These are phyloP conservation scores for Populus deltoides DNA, from an alignment of 345 rosid genomes.

Conservation along the genomic window DNA sequence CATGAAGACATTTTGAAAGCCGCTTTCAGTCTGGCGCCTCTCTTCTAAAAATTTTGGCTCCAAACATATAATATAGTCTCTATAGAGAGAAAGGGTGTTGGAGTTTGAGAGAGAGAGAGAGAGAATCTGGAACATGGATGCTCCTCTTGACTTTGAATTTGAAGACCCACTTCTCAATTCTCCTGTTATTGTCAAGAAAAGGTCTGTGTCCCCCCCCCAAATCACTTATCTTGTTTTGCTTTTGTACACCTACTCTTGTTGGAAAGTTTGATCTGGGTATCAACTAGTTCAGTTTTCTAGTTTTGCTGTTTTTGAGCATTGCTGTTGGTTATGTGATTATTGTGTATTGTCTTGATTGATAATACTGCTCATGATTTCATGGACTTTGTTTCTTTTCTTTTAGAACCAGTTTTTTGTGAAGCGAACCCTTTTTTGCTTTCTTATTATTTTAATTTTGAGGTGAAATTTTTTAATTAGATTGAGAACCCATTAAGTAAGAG, in stretches of 20 bases:
- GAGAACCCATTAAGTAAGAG: background rate
- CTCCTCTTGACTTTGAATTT: conserved; percentile 75
- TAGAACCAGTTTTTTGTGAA: background rate
- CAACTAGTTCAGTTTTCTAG: background rate
- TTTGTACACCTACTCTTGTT: background rate
- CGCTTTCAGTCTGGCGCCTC: background rate
- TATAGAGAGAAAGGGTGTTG: background rate
- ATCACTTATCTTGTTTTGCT: background rate
- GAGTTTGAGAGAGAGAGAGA: background rate
- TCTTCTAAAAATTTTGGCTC: background rate
- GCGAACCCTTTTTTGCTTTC: background rate
- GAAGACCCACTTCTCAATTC: conserved; percentile 57
- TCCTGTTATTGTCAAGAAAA: conserved; percentile 37
- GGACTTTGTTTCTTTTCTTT: background rate
- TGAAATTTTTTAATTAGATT: background rate
- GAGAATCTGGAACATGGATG: conserved; percentile 35
- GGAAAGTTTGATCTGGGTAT: background rate
- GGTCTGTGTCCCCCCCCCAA: conserved; percentile 32
- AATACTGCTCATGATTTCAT: background rate
- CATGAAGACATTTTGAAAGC: background rate
- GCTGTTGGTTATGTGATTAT: background rate
- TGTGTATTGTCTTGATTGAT: background rate
- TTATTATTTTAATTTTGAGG: background rate
- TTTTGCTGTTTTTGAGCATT: background rate
- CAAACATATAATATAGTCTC: background rate